These are phyloP conservation scores for Lathyrus sativus DNA, from an alignment of 306 rosid genomes.

Conservation along the genomic window DNA sequence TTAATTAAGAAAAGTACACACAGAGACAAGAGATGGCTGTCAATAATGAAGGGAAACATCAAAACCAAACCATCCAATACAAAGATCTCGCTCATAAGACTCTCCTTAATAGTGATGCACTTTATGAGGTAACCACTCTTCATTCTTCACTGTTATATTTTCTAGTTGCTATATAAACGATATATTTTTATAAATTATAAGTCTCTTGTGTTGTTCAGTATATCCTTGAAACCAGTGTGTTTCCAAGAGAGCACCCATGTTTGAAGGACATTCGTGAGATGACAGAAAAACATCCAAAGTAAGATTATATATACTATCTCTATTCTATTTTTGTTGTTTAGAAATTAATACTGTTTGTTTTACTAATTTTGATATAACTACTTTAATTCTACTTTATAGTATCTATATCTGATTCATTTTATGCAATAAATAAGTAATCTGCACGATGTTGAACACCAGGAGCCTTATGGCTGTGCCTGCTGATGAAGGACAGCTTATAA, in stretches of 20 bases:
- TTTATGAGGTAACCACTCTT: constrained; percentile 55
- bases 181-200: neutral
- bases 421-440: too few species aligned
- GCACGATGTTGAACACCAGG: constrained; percentile 45
- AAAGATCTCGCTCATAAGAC: constrained; percentile 80
- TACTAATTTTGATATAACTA: too few species aligned
- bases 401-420: too few species aligned
- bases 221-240: constrained; percentile 78
- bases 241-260: constrained; percentile 81
- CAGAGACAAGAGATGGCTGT: neutral
- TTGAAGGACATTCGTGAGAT: constrained; percentile 87
- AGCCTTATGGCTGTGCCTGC: constrained; percentile 77
- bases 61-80: constrained; percentile 35
- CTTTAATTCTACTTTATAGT: too few species aligned
- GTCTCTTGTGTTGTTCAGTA: constrained; percentile 41
- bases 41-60: neutral
- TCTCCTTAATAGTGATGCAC: constrained; percentile 85
- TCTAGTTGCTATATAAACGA: too few species aligned
- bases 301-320: neutral
- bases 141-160: neutral
- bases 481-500: constrained; percentile 82
- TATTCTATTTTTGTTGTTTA: too few species aligned
- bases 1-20: neutral
- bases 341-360: neutral
- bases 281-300: constrained; percentile 82